These are phyloP conservation scores for Fusarium pininemorale DNA, from an alignment of 2,329 filamentous ascomycete genomes.

Conservation along the genomic window DNA sequence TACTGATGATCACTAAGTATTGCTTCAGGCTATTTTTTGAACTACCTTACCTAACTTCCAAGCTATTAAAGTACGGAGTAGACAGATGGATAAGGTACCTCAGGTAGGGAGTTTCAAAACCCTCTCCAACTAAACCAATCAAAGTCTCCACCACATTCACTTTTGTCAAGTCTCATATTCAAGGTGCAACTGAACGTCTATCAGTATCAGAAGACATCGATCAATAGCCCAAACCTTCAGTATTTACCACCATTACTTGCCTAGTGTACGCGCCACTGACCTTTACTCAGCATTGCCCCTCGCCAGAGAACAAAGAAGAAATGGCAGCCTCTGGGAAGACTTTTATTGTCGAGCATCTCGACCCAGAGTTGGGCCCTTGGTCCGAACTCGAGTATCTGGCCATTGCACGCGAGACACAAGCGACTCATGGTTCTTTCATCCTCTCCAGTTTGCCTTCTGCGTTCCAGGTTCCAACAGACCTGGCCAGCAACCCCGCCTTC, in stretches of 20 bases:
- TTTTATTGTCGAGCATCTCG: slow-evolving; percentile 96
- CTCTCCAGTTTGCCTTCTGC: slow-evolving; percentile 80
- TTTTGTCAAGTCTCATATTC: slow-evolving; percentile 8
- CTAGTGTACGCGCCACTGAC: slow-evolving; percentile 12
- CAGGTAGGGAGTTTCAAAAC: slow-evolving; percentile 29
- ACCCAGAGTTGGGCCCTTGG: slow-evolving; percentile 93
- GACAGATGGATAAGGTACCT: neutral
- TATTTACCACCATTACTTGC: slow-evolving; percentile 12
- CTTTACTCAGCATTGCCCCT: slow-evolving; percentile 7
- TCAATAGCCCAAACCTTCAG: neutral
- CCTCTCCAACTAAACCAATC: slow-evolving; percentile 25
- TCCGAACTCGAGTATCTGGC: slow-evolving; percentile 91
- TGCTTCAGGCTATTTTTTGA: slow-evolving; percentile 11
- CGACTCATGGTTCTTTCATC: slow-evolving; percentile 74
- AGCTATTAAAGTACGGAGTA: neutral
- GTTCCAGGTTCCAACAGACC: slow-evolving; percentile 70
- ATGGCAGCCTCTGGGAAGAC: slow-evolving; percentile 65
- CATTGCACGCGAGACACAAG: slow-evolving; percentile 83
- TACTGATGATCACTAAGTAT: slow-evolving; percentile 20
- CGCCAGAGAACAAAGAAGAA: slow-evolving; percentile 39
- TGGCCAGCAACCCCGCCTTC: slow-evolving; percentile 68
- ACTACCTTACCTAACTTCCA: neutral
- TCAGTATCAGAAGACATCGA: neutral
- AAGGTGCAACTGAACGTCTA: neutral
- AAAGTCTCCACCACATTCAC: slow-evolving; percentile 17